Evolutionary conservation across 2,329 filamentous ascomycete genomes (phyloP), one percentile per base, ranked within the genome.

Genomic region (Aspergillus tanneri): DNA sequence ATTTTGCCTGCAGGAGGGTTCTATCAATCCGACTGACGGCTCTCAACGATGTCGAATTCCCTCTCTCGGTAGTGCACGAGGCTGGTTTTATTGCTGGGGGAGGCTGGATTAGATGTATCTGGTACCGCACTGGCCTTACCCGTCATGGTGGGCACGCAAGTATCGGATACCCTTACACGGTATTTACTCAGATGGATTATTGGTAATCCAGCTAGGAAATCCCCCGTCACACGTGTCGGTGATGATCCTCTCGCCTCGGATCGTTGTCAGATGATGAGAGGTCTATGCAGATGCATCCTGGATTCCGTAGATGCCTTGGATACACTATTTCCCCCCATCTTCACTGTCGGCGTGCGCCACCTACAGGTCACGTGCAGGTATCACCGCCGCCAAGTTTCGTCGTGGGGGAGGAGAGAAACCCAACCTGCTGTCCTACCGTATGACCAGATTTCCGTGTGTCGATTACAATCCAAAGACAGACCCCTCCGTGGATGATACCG

Each of bases 111-210:
- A n/a, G n/a, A 35, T 37, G 53, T 61, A 58, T 49, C 51, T 23
- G 57, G 56, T 61, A 62, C 60, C 45, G 44, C 51, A 47, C 47
- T 52, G 46, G 41, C 51, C 52, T 51, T 50, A 50, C 28, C 43
- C 46, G 49, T 44, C 49, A 45, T 47, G 49, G 46, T 46, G 49
- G 21, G 21, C 9, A 19, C 21, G 25, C 49, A 48, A 48, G 48
- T 54, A 54, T 42, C 37, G 35, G 40, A 36, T 49, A 49, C 49
- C 23, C 21, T 39, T 27, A 32, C 18, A 24, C 14, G 18, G 25
- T 34, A 23, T 22, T 46, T 21, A 28, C 28, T 46, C 32, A 21
- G 24, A 5, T 8, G 22, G 11, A 39, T 39, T n/a, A 24, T 22
- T 36, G 34, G 27, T 12, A 30, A 30, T 34, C 30, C 6, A 9